Evolutionary conservation across 2,329 filamentous ascomycete species (phyloP), one percentile per base, ranked within the genome.

Genomic region (Trichoderma cornu-damae): DNA sequence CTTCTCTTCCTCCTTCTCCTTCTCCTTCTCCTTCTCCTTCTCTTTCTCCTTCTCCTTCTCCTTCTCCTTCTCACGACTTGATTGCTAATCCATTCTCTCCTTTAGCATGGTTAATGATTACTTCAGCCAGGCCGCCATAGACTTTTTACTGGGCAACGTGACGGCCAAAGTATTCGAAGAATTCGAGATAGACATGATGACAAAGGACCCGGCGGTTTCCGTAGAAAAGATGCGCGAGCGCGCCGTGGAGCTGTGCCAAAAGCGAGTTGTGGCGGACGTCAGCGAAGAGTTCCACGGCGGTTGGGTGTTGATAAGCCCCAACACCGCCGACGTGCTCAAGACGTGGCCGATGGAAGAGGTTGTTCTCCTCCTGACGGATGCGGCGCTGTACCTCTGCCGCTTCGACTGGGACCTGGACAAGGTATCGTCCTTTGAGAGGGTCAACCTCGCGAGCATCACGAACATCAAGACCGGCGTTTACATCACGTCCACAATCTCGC

Each of bases 41-140:
- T 4, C 4, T n/a, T 5, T 14, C 8, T 18, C 30, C n/a, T 14
- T 14, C 11, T 8, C 14, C 18, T 9, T 11, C 3, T 20, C 12
- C n/a, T n/a, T n/a, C n/a, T n/a, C 22, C 14, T 2, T 11, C 11
- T 11, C 42, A 32, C 3, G n/a, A 35, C 6, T n/a, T n/a, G 2
- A 6, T 40, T 20, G n/a, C 3, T 16, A 8, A n/a, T 18, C 3
- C 12, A 4, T 67, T 58, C 66, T 57, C 12, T 35, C 6, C 28
- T 96, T 80, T 68, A 97, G 96, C 63, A 94, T 97, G 73, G 91
- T 99, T 62, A 96, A 96, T 64, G 94, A 99, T 73, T 96, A 96
- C 71, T 97, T 97, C 72, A 88, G 92, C 20, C 94, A 99, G 70
- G 89, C 91, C 0, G 90, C 89, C 50, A 96, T 99, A 62, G 94